Conservation (phyloP, 129 eudicot species). For the Glebionis coronaria region DNA sequence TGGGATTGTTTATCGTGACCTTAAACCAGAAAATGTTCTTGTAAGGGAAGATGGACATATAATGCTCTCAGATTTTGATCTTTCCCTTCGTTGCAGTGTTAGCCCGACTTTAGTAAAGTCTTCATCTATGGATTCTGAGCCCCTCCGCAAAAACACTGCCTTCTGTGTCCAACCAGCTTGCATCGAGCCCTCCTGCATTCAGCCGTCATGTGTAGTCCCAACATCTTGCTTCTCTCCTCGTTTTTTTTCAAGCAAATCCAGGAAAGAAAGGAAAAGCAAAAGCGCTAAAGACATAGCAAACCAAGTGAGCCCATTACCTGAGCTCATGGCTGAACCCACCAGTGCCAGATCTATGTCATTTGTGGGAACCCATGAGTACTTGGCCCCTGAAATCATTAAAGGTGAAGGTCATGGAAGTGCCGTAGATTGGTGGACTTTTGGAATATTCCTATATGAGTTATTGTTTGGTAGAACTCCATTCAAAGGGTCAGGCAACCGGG, state of each 20-base stretch:
- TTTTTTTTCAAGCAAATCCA: slow-evolving; percentile 39
- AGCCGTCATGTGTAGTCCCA: slow-evolving; percentile 55
- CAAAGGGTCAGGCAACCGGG: slow-evolving; percentile 63
- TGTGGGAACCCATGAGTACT: slow-evolving; percentile 68
- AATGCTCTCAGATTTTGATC: no score
- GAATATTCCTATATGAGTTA: slow-evolving; percentile 60
- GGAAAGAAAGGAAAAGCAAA: slow-evolving; percentile 43
- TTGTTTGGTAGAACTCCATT: slow-evolving; percentile 68
- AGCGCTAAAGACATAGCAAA: slow-evolving; percentile 30
- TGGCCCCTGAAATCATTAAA: slow-evolving; percentile 59
- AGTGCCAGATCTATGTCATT: slow-evolving; percentile 68
- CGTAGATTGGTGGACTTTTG: slow-evolving; percentile 75
- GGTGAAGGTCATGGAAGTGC: slow-evolving; percentile 80
- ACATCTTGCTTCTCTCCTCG: slow-evolving; percentile 55
- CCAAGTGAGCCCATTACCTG: slow-evolving; percentile 51
- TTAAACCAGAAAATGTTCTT: no score
- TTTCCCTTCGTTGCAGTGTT: no score
- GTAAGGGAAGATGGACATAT: no score
- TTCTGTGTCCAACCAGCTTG: slow-evolving; percentile 55
- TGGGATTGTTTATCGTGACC: slow-evolving; percentile 66
- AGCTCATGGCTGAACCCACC: slow-evolving; percentile 62
- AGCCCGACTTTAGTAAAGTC: not conserved
- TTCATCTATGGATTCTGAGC: slow-evolving; percentile 12
- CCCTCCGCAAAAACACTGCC: slow-evolving; percentile 17
- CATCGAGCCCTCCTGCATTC: slow-evolving; percentile 60